Base-by-base conservation (phyloP, 1,284 basidiomycete species). In the Coniferiporia sulphurascens region DNA sequence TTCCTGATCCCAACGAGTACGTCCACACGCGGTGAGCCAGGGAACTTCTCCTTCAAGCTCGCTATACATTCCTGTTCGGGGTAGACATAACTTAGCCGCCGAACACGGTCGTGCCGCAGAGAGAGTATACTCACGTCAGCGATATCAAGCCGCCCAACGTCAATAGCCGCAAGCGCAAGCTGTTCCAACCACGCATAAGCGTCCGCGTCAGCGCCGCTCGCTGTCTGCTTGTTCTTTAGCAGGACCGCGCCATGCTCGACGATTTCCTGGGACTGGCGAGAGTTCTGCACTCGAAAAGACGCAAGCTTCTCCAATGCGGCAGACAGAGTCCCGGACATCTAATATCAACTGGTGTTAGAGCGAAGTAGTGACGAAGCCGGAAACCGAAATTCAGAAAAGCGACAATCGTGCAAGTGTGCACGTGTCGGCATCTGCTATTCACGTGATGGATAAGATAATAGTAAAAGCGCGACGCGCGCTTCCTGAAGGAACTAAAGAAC, bases 161-260 rank as follows among this genome's bases (percentile, higher is more conserved):
- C 95, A 55, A 97, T 76, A 0, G 96, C 85, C 1, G 96, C 93
- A 43, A 95, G 77, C 3, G 87, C 85, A 1, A 98, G 77, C 69
- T 98, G 95, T 70, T 98, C 96, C 13, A 95, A 75, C 62, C 94
- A 85, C 1, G 87, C 80, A 93, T 93, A 97, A 64, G 81, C 36
- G 44, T 55, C 48, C n/a, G 87, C 78, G 66, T 88, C 84, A 58
- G 89, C 84, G 3, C 85, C 85, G 73, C 57, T 76, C 79, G 38
- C 70, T 63, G n/a, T 75, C 65, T 1, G 66, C 74, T 81, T 78
- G 34, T 76, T 77, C 56, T 80, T 76, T 46, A 95, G 76, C 1
- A 93, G 70, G 0, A 75, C 64, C 4, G 78, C 65, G 1, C 89
- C 91, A 41, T 83, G 78, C 54, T 86, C 78, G 17, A 93, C 83